Evolutionary conservation across 306 rosid species (phyloP).

Genomic region (Quercus glauca): DNA sequence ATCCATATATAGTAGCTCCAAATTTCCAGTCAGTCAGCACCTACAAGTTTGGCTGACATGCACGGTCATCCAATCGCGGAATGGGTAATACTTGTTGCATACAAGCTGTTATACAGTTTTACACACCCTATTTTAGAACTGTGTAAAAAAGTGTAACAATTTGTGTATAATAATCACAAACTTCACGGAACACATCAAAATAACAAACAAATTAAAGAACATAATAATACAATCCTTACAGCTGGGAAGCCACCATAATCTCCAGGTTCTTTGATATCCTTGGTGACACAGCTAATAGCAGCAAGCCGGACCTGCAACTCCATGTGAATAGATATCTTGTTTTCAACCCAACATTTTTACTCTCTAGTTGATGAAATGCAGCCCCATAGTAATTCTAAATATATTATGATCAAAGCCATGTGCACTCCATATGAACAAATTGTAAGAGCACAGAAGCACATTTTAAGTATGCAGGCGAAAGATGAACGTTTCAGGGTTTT

Average conservation of each 20-base stretch:
- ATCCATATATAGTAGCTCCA: neutral
- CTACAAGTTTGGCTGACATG: neutral
- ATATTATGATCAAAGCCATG: neutral
- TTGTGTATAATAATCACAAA: no score
- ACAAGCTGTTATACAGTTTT: no score
- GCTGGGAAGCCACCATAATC: constrained; percentile 87
- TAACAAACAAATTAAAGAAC: neutral
- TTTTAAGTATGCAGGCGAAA: neutral
- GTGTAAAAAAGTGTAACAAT: no score
- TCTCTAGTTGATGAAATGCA: constrained; percentile 4
- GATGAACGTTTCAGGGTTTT: neutral
- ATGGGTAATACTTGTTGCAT: no score
- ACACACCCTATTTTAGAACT: no score
- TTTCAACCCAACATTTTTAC: constrained; percentile 11
- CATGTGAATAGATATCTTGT: constrained; percentile 25
- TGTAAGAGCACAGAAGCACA: neutral
- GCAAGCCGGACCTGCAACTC: constrained; percentile 78
- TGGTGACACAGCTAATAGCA: constrained; percentile 77
- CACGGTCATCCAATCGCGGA: neutral
- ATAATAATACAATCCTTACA: constrained; percentile 36
- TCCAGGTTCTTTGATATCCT: constrained; percentile 77
- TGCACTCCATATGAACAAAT: constrained; percentile 1
- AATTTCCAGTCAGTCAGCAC: constrained; percentile 4
- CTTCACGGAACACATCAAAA: neutral
- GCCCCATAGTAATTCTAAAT: neutral